Percentiles rank a stretch among this genome's conserved stretches.
phyloP scores from a whole-genome alignment of 768 basidiomycete species.

The Stropharia rugosoannulata region DNA sequence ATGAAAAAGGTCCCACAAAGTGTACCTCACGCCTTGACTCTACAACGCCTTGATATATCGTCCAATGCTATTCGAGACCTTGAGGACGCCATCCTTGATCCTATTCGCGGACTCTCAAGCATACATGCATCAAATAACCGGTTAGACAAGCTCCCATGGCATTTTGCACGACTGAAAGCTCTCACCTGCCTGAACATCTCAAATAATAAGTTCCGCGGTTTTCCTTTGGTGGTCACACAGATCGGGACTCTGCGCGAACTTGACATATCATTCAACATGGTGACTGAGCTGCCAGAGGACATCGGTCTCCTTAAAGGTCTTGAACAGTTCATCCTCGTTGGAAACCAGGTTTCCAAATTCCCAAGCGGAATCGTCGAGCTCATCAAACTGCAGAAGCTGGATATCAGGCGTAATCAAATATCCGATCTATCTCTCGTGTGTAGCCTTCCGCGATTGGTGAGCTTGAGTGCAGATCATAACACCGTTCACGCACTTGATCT shows the following conservation, averaged over 20 bases:
- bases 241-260: constrained; percentile 78
- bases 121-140: constrained; percentile 90
- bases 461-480: constrained; percentile 81
- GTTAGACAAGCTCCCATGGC: constrained; percentile 81
- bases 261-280: constrained; percentile 93
- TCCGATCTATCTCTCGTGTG: constrained; percentile 70
- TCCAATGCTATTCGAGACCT: constrained; percentile 90
- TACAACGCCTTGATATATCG: constrained; percentile 84
- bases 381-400: constrained; percentile 63
- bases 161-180: constrained; percentile 71
- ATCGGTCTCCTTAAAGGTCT: constrained; percentile 70
- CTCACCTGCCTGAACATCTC: constrained; percentile 88
- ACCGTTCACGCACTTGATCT: constrained; percentile 78
- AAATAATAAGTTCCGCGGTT: constrained; percentile 84
- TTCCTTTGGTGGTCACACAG: constrained; percentile 76
- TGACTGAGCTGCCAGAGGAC: constrained; percentile 77
- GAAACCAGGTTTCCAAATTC: constrained; percentile 76
- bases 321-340: constrained; percentile 77
- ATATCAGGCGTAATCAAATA: constrained; percentile 85
- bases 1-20: constrained; percentile 91
- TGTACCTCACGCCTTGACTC: constrained; percentile 68
- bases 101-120: constrained; percentile 64
- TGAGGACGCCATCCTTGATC: constrained; percentile 80
- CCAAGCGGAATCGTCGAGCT: constrained; percentile 62
- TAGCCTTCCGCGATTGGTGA: constrained; percentile 66